A percentile compares a stretch with the other conserved stretches of the same genome.
These are phyloP conservation scores for Elasticomyces elasticus DNA, from an alignment of 495 filamentous ascomycete genomes.

Conservation along the genomic window DNA sequence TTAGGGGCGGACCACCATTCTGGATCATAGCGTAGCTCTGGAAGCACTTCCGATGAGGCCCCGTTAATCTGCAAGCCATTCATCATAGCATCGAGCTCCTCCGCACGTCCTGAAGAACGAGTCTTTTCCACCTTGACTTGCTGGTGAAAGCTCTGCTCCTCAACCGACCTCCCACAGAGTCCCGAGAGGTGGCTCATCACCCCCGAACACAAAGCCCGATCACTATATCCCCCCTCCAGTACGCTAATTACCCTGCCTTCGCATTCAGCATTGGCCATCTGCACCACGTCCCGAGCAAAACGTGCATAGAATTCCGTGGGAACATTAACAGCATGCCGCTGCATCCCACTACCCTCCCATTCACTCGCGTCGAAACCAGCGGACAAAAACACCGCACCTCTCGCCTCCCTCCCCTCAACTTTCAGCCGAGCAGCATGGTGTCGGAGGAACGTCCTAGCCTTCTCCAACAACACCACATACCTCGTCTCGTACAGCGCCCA, in stretches of 20 bases:
- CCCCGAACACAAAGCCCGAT: slow-evolving; percentile 77
- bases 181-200: slow-evolving; percentile 82
- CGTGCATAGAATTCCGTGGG: slow-evolving; percentile 93
- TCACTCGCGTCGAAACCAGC: slow-evolving; percentile 96
- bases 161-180: slow-evolving; percentile 37
- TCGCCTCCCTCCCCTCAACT: slow-evolving; percentile 48
- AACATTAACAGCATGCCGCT: slow-evolving; percentile 86
- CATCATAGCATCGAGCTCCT: slow-evolving; percentile 9
- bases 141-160: slow-evolving; percentile 28
- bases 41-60: not conserved
- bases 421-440: slow-evolving; percentile 54
- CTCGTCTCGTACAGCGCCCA: slow-evolving; percentile 74
- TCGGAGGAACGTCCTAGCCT: slow-evolving; percentile 65
- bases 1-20: slow-evolving; percentile 66
- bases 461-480: slow-evolving; percentile 66
- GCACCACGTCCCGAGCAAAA: slow-evolving; percentile 74
- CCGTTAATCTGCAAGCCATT: slow-evolving; percentile 5
- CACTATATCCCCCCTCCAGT: slow-evolving; percentile 90
- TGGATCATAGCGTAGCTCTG: slow-evolving; percentile 42
- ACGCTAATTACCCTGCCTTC: slow-evolving; percentile 85
- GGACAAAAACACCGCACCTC: slow-evolving; percentile 83
- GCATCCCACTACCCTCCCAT: slow-evolving; percentile 86
- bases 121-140: too few species aligned
- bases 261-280: slow-evolving; percentile 64
- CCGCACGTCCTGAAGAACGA: too few species aligned